A percentile compares a stretch with the other conserved stretches of the same genome.
Evolutionary conservation across 2,329 filamentous ascomycete genomes (phyloP).

Genomic region (Venturia nashicola): DNA sequence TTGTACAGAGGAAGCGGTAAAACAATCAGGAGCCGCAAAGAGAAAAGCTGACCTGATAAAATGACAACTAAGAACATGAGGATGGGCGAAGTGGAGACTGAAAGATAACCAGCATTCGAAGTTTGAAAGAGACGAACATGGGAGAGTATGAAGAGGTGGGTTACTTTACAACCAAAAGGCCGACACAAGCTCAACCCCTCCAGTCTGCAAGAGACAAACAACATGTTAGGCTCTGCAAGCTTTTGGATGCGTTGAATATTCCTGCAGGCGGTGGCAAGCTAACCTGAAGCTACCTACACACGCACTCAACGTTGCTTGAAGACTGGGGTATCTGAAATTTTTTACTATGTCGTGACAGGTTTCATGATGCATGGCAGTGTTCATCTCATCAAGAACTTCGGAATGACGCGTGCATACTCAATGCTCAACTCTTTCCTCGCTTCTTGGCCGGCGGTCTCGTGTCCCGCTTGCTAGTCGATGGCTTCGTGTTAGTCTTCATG

Average conservation of each 20-base stretch:
- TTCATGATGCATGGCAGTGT: slow-evolving; percentile 13
- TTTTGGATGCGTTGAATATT: not conserved
- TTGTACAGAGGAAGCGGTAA: too few species aligned
- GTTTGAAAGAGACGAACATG: too few species aligned
- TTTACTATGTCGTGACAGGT: slow-evolving; percentile 33
- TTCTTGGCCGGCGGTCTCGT: not conserved
- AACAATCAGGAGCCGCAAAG: too few species aligned
- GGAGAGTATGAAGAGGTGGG: too few species aligned
- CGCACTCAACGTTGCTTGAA: not conserved
- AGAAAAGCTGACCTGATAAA: too few species aligned
- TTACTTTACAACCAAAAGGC: too few species aligned
- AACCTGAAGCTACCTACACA: not conserved
- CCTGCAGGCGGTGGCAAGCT: not conserved
- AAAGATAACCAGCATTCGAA: too few species aligned
- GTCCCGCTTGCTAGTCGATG: not conserved
- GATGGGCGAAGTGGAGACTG: too few species aligned
- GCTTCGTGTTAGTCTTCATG: not conserved
- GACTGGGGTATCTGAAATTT: not conserved
- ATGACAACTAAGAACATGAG: too few species aligned
- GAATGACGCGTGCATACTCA: not conserved
- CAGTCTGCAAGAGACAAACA: not conserved
- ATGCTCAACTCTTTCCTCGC: not conserved
- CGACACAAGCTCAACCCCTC: not conserved
- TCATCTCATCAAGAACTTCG: not conserved
- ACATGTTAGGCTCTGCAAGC: not conserved